A percentile compares a stretch with the other conserved stretches of the same genome.
Evolutionary conservation across 108 stramenopile species (phyloP).

Genomic region (Nannochloropsis gaditana): DNA sequence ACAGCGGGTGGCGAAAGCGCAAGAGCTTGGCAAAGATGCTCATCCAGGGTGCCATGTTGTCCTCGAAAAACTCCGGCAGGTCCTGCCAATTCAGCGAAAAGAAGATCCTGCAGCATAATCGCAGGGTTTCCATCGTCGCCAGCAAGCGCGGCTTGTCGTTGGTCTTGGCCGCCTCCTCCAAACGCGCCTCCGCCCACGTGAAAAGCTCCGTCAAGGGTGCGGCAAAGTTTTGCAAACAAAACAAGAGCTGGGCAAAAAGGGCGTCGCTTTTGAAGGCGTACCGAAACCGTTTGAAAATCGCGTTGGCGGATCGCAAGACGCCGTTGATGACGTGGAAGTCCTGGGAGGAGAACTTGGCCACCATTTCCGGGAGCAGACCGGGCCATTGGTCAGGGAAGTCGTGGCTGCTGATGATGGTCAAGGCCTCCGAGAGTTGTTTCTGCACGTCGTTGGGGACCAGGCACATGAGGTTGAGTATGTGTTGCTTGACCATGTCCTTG

Average conservation of each 20-base stretch:
- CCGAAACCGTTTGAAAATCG: slow-evolving; percentile 79
- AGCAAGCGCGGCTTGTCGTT: slow-evolving; percentile 38
- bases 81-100: slow-evolving; percentile 90
- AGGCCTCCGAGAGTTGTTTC: slow-evolving; percentile 79
- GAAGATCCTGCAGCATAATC: slow-evolving; percentile 79
- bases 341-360: slow-evolving; percentile 29
- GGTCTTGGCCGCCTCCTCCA: slow-evolving; percentile 52
- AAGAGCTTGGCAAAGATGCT: slow-evolving; percentile 74
- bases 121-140: slow-evolving; percentile 57
- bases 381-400: slow-evolving; percentile 95
- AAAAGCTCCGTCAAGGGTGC: slow-evolving; percentile 73
- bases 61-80: slow-evolving; percentile 95
- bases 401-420: slow-evolving; percentile 78
- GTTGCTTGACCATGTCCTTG: slow-evolving; percentile 74
- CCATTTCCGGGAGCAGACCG: slow-evolving; percentile 77
- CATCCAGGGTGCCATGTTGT: slow-evolving; percentile 90
- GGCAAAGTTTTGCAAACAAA: slow-evolving; percentile 17
- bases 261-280: neutral
- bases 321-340: slow-evolving; percentile 76
- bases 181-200: slow-evolving; percentile 49
- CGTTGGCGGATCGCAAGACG: slow-evolving; percentile 87
- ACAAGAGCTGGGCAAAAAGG: neutral
- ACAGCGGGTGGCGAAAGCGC: slow-evolving; percentile 68
- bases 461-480: slow-evolving; percentile 93
- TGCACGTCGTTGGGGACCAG: slow-evolving; percentile 79